These are phyloP conservation scores for Aspergillus ustus DNA, from an alignment of 2,329 filamentous ascomycete genomes.

Conservation along the genomic window DNA sequence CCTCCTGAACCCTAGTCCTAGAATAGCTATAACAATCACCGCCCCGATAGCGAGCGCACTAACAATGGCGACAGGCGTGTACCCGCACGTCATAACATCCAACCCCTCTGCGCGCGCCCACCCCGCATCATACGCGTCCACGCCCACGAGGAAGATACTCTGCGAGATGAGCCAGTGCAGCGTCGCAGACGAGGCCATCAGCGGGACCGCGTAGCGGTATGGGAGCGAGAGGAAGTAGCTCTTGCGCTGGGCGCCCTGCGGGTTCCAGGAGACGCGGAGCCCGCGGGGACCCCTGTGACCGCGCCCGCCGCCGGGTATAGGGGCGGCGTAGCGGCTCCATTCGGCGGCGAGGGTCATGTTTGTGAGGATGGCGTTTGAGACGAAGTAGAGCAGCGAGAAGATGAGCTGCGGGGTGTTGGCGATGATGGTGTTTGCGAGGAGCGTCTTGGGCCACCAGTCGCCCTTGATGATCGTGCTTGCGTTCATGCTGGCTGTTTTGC, in stretches of 20 bases:
- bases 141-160: conserved; percentile 45
- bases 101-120: too few relatives aligned
- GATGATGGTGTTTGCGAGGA: conserved; percentile 27
- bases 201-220: conserved; percentile 39
- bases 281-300: too few relatives aligned
- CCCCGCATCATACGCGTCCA: conserved; percentile 23
- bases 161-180: conserved; percentile 54
- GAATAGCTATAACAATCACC: conserved; percentile 18
- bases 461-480: conserved; percentile 8
- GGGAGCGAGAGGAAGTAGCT: conserved; percentile 41
- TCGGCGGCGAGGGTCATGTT: conserved; percentile 53
- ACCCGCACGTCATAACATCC: conserved; percentile 16
- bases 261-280: conserved; percentile 43
- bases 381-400: conserved; percentile 38
- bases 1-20: conserved; percentile 20
- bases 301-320: too few relatives aligned
- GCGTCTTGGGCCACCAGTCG: neutral
- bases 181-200: conserved; percentile 34
- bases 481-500: neutral
- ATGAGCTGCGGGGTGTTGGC: conserved; percentile 41
- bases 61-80: conserved; percentile 19
- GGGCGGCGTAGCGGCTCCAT: conserved; percentile 47
- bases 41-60: conserved; percentile 16
- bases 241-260: conserved; percentile 40
- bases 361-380: conserved; percentile 43